Percentiles rank a stretch among this genome's conserved stretches.
phyloP scores from a whole-genome alignment of 2,329 filamentous ascomycete species.

The Rutstroemia sp. region DNA sequence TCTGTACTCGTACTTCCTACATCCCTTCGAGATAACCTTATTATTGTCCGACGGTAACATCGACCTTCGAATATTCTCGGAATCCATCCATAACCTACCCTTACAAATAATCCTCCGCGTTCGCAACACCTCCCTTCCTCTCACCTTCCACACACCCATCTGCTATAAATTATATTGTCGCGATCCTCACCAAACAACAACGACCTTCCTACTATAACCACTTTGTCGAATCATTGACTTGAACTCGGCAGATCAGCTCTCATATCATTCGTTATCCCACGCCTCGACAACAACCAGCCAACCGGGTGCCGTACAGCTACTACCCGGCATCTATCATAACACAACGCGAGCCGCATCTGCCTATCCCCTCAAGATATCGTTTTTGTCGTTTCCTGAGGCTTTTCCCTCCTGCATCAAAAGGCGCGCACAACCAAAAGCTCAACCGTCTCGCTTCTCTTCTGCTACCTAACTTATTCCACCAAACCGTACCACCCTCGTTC shows the following conservation, averaged over 20 bases:
- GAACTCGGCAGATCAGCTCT: not conserved
- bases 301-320: not conserved
- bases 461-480: conserved; percentile 2
- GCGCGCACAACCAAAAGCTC: not conserved
- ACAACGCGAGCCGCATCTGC: conserved; percentile 5
- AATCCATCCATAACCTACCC: no score
- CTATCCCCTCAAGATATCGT: not conserved
- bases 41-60: no score
- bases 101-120: no score
- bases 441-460: not conserved
- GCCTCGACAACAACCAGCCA: conserved; percentile 7
- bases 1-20: not conserved
- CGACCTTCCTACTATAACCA: not conserved
- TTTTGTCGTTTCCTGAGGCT: not conserved
- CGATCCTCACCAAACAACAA: not conserved
- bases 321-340: conserved; percentile 1
- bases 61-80: no score
- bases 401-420: not conserved
- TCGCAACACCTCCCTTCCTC: not conserved
- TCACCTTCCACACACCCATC: not conserved
- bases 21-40: not conserved
- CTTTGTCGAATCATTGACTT: not conserved
- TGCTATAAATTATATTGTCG: not conserved
- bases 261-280: conserved; percentile 3
- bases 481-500: conserved; percentile 3